Evolutionary conservation across 345 rosid genomes (phyloP).

Genomic region (Arabidopsis suecica): DNA sequence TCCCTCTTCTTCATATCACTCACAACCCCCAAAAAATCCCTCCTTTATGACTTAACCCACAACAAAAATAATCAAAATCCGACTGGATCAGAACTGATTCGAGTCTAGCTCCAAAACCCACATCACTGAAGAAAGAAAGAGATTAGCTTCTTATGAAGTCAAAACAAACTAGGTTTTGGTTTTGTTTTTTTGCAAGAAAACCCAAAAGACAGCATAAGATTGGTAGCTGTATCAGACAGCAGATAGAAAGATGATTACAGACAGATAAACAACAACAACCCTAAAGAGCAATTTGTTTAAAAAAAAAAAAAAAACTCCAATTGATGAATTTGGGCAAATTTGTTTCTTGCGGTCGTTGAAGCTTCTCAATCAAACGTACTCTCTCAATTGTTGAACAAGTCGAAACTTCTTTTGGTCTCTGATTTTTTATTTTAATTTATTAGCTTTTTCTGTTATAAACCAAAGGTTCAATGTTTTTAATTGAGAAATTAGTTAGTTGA

Average conservation of each 20-base stretch:
- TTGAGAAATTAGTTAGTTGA: conserved; percentile 26
- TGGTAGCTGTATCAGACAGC: conserved; percentile 1
- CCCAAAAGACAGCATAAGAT: conserved; percentile 62
- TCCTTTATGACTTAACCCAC: neutral
- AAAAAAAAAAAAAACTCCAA: neutral
- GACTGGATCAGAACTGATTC: conserved; percentile 39
- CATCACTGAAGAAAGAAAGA: conserved; percentile 38
- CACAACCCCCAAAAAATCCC: conserved; percentile 35
- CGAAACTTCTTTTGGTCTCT: conserved; percentile 9
- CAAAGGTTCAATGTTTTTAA: conserved; percentile 22
- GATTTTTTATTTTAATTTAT: neutral
- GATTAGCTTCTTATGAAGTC: conserved; percentile 70
- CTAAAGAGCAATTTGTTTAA: neutral
- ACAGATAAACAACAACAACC: neutral
- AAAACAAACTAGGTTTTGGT: conserved; percentile 45
- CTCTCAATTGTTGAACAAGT: conserved; percentile 26
- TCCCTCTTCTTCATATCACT: conserved; percentile 54
- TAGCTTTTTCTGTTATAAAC: conserved; percentile 8
- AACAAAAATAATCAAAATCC: neutral
- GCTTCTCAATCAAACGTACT: conserved; percentile 27
- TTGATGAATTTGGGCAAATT: conserved; percentile 12
- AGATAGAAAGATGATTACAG: conserved; percentile 8
- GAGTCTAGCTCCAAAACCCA: conserved; percentile 12
- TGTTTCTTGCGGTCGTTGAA: conserved; percentile 39
- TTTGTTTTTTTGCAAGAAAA: conserved; percentile 38